A percentile compares a stretch with the other conserved stretches of the same genome.
Evolutionary conservation across 2,329 filamentous ascomycete genomes (phyloP).

Genomic region (Akanthomyces dipterigenus): DNA sequence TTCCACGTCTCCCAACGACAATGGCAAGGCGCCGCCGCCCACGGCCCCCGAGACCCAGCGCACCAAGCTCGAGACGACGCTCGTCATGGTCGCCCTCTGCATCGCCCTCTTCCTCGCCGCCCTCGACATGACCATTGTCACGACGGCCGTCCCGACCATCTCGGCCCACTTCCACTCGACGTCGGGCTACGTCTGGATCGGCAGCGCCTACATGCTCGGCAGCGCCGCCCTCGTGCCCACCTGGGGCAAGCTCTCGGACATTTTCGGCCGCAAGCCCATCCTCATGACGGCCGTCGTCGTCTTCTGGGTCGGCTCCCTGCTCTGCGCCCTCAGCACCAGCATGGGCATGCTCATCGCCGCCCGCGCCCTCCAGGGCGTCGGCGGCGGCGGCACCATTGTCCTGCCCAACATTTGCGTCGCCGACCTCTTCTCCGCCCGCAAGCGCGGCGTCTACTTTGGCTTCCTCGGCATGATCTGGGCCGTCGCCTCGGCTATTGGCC

Average conservation of each 20-base stretch:
- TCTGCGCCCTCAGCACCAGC: constrained; percentile 43
- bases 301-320: constrained; percentile 48
- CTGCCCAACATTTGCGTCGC: constrained; percentile 53
- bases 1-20: neutral
- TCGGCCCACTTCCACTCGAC: constrained; percentile 56
- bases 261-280: constrained; percentile 52
- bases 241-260: constrained; percentile 59
- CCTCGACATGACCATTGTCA: constrained; percentile 55
- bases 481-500: constrained; percentile 57
- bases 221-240: constrained; percentile 60
- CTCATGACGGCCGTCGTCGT: constrained; percentile 43
- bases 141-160: constrained; percentile 62
- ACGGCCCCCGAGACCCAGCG: constrained; percentile 27
- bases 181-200: constrained; percentile 71
- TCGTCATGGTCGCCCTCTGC: constrained; percentile 36
- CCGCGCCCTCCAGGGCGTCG: constrained; percentile 50
- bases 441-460: constrained; percentile 46
- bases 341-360: constrained; percentile 49
- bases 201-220: constrained; percentile 65
- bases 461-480: constrained; percentile 55
- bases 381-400: constrained; percentile 51
- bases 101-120: constrained; percentile 46
- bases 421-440: constrained; percentile 47
- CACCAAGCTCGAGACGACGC: constrained; percentile 31
- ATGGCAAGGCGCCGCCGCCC: neutral